phyloP scores from a whole-genome alignment of 176 grass and related monocot genomes.

The Musa beccarii region DNA sequence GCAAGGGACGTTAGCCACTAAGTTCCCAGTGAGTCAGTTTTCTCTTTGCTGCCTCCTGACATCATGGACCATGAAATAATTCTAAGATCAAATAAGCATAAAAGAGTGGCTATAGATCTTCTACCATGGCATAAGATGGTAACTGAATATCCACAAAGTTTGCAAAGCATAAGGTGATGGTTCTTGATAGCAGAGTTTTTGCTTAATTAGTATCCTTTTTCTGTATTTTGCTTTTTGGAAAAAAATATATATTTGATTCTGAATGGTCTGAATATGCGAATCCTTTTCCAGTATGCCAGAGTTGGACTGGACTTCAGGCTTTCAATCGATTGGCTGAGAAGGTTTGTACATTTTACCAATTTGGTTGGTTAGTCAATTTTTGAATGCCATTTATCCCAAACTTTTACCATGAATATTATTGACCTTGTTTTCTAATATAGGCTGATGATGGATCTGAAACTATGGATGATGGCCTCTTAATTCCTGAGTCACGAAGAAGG shows the following conservation, averaged over 20 bases:
- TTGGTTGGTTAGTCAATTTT: neutral
- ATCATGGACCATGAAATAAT: neutral
- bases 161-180: constrained; percentile 25
- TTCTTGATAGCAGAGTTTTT: neutral
- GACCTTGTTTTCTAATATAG: neutral
- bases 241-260: neutral
- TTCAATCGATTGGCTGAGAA: constrained; percentile 32
- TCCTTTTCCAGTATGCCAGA: constrained; percentile 17
- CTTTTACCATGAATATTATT: neutral
- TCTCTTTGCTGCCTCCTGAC: neutral
- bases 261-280: neutral
- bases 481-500: constrained; percentile 16
- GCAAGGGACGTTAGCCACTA: neutral
- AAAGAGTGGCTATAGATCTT: constrained; percentile 3
- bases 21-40: neutral
- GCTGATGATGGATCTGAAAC: constrained; percentile 29
- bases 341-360: constrained; percentile 15
- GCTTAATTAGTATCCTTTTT: neutral
- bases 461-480: constrained; percentile 11
- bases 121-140: constrained; percentile 26
- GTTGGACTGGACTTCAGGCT: constrained; percentile 15
- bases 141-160: constrained; percentile 8
- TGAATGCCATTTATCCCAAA: neutral
- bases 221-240: neutral
- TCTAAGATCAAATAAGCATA: constrained; percentile 25